Evolutionary conservation across 805 yeast genomes (phyloP).

Genomic region (Candida ovalis): DNA sequence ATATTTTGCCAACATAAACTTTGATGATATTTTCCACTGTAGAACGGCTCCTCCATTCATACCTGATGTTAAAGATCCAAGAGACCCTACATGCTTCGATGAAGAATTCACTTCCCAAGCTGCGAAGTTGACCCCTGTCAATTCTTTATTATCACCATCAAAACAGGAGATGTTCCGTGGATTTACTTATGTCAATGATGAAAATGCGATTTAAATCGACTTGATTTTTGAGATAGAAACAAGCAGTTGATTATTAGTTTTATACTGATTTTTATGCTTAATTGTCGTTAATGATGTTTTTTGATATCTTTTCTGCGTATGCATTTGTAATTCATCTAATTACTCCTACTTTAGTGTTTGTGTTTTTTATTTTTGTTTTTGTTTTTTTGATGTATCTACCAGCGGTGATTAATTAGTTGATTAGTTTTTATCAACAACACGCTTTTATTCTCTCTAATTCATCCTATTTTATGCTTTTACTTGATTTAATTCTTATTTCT

Average conservation of each 20-base stretch:
- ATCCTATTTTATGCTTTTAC: no score
- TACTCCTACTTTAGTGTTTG: background rate
- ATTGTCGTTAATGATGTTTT: no score
- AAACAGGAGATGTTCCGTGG: slow-evolving; percentile 98
- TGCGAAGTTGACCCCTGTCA: slow-evolving; percentile 93
- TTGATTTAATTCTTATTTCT: no score
- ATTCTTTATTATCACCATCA: slow-evolving; percentile 75
- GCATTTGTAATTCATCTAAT: background rate
- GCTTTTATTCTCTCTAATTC: no score
- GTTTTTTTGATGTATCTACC: background rate
- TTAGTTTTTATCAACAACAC: no score
- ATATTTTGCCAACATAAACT: slow-evolving; percentile 84
- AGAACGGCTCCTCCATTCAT: slow-evolving; percentile 83
- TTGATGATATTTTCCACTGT: slow-evolving; percentile 75
- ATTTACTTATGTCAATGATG: slow-evolving; percentile 80
- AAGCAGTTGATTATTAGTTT: no score
- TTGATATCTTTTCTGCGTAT: no score
- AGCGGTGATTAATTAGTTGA: background rate
- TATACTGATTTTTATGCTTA: no score
- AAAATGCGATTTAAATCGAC: slow-evolving; percentile 21
- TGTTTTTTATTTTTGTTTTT: background rate
- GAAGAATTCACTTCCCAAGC: slow-evolving; percentile 92
- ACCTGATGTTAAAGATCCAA: slow-evolving; percentile 83
- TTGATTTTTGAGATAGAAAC: background rate
- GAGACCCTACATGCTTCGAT: slow-evolving; percentile 91